A percentile compares a stretch with the other conserved stretches of the same genome.
Conservation (phyloP, 345 rosid genomes). For the Salix exigua region DNA sequence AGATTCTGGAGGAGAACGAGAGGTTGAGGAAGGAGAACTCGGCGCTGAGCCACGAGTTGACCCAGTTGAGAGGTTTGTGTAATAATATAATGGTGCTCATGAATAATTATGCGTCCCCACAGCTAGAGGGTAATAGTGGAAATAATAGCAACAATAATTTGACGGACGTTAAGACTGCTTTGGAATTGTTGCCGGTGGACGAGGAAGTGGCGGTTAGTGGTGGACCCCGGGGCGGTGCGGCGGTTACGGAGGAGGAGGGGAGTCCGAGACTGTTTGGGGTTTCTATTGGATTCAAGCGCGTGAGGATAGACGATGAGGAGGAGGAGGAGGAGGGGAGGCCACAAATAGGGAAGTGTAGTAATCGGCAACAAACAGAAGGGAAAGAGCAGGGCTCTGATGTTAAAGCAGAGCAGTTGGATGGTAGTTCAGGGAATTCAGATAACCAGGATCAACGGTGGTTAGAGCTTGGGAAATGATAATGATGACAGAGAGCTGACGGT, state of each 20-base stretch:
- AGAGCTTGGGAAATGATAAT: slow-evolving; percentile 52
- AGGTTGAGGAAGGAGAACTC: slow-evolving; percentile 65
- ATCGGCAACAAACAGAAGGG: slow-evolving; percentile 27
- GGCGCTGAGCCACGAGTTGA: slow-evolving; percentile 61
- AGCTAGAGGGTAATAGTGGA: slow-evolving; percentile 21
- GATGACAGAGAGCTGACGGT: too few relatives aligned
- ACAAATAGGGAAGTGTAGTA: neutral
- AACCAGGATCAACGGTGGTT: slow-evolving; percentile 50
- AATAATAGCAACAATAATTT: slow-evolving; percentile 7
- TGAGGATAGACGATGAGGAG: slow-evolving; percentile 45
- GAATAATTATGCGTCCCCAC: slow-evolving; percentile 53
- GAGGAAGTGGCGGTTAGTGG: slow-evolving; percentile 7
- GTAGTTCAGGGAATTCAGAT: slow-evolving; percentile 20
- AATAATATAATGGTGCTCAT: slow-evolving; percentile 56
- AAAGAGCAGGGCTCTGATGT: slow-evolving; percentile 32
- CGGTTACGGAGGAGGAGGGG: slow-evolving; percentile 19
- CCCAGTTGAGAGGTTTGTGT: slow-evolving; percentile 62
- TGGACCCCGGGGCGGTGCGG: slow-evolving; percentile 4
- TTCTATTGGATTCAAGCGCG: slow-evolving; percentile 69
- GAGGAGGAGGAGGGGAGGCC: slow-evolving; percentile 17
- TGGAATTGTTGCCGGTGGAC: slow-evolving; percentile 40
- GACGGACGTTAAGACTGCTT: slow-evolving; percentile 34
- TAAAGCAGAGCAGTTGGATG: slow-evolving; percentile 62
- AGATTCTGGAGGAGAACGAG: slow-evolving; percentile 79
- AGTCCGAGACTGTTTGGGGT: slow-evolving; percentile 81